Percentiles rank a stretch among this genome's conserved stretches.
Conservation (phyloP, 768 basidiomycete species). For the Lactifluus echinatus region DNA sequence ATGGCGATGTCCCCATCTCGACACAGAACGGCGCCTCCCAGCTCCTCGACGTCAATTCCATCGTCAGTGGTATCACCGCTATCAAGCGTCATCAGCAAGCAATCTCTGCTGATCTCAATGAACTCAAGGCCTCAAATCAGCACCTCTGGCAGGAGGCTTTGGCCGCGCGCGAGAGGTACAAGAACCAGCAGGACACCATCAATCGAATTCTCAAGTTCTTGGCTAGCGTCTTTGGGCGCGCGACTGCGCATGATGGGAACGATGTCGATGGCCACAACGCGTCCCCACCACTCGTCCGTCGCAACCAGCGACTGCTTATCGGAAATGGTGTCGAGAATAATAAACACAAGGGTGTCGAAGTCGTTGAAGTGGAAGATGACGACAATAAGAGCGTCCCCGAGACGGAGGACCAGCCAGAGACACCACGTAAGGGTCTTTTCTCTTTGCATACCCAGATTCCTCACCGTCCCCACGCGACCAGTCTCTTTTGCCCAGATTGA, state of each 20-base stretch:
- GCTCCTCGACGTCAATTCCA: conserved; percentile 65
- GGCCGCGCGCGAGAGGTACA: conserved; percentile 65
- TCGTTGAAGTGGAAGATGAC: conserved; percentile 35
- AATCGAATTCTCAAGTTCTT: conserved; percentile 92
- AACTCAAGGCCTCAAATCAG: conserved; percentile 81
- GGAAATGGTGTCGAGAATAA: conserved; percentile 36
- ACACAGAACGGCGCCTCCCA: conserved; percentile 37
- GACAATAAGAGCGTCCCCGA: conserved; percentile 27
- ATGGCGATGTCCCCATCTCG: conserved; percentile 14
- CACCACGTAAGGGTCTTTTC: background rate
- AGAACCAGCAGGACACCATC: conserved; percentile 94
- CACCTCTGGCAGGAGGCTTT: conserved; percentile 90
- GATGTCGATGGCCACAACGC: conserved; percentile 28
- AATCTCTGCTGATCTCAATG: conserved; percentile 84
- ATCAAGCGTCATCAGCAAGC: conserved; percentile 89
- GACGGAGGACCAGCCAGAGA: conserved; percentile 3
- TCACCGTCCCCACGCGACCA: background rate
- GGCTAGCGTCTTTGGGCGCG: conserved; percentile 78
- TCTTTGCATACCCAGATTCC: background rate
- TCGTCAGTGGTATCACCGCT: conserved; percentile 72
- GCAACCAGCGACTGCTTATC: conserved; percentile 60
- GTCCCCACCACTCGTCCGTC: conserved; percentile 36
- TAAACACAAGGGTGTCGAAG: conserved; percentile 31
- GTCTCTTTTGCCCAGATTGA: conserved; percentile 18
- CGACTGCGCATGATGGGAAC: conserved; percentile 30